Evolutionary conservation across 2,329 filamentous ascomycete genomes (phyloP), one percentile per base, ranked within the genome.

Genomic region (Teratosphaeria destructans): DNA sequence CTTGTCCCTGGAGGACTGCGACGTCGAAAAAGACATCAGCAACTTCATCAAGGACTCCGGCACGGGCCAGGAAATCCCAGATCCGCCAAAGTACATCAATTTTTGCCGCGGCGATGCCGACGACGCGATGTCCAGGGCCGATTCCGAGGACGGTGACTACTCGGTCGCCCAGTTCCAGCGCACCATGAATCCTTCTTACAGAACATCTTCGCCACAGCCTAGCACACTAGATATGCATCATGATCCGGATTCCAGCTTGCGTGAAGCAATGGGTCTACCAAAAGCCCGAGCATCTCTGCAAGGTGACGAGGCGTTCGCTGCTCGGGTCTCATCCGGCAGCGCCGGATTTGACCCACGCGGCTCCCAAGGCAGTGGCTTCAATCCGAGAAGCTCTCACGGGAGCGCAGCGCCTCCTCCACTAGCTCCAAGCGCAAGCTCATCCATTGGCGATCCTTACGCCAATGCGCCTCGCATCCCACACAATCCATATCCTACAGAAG

Each of bases 1-100:
- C 11, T 78, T 97, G 5, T 93, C 93, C 0, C 80, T 99, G 2
- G 95, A 99, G 76, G 89, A 89, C 70, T 95, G 95, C 77, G 94
- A 99, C 68, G 94, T 99, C 1, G 92, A 96, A 73, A 95, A 93
- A 73, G 95, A 99, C 72, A 96, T 99, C 63, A 77, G 85, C 26
- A 79, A 76, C 63, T 99, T 99, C 77, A 99, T 99, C 76, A 87
- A 82, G 63, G 91, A 95, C 55, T 83, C 78, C 64, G 93, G 93
- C 26, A 99, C 94, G 2, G 92, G 94, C 5, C 93, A 97, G 74
- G 95, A 99, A 73, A 99, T 99, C 54, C 95, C 94, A 1, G 94
- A 96, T 73, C 85, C 94, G 27, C 94, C 94, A 52, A 96, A 91
- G 74, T 99, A 96, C 74, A 96, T 99, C 83, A 96, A 99, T 78